These are phyloP conservation scores for Cryptococcus sp. DNA, from an alignment of 1,284 basidiomycete genomes.

Conservation along the genomic window DNA sequence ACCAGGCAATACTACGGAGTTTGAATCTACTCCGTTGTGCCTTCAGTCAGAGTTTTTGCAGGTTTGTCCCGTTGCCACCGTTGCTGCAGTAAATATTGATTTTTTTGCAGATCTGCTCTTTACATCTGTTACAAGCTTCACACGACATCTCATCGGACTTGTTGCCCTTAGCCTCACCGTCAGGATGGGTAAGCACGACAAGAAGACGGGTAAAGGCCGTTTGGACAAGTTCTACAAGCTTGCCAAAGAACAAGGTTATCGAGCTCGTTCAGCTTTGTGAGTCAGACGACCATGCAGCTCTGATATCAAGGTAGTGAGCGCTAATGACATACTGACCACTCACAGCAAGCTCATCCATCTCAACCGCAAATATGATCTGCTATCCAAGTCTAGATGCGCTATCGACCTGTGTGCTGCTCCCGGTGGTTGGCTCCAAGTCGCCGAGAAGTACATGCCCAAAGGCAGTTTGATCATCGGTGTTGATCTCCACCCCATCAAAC, in stretches of 20 bases:
- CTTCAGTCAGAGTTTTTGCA: constrained; percentile 3
- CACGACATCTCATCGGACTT: neutral
- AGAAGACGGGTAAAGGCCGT: constrained; percentile 73
- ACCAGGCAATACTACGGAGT: too few relatives aligned
- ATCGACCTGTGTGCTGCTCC: constrained; percentile 99
- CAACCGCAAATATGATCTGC: constrained; percentile 95
- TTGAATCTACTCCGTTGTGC: neutral
- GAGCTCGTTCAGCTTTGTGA: constrained; percentile 94
- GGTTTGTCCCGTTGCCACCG: neutral
- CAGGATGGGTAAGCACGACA: constrained; percentile 56
- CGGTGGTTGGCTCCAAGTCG: constrained; percentile 98
- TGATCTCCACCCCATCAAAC: constrained; percentile 94
- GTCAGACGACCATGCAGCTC: constrained; percentile 14
- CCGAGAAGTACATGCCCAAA: constrained; percentile 95
- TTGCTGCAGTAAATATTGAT: neutral
- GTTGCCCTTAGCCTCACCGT: neutral
- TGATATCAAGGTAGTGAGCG: neutral
- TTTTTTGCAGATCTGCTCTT: neutral
- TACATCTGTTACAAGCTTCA: neutral
- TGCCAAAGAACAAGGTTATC: constrained; percentile 90
- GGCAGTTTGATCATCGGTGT: constrained; percentile 96
- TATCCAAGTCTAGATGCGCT: constrained; percentile 87
- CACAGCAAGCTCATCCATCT: constrained; percentile 90
- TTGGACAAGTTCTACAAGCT: constrained; percentile 90
- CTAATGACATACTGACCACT: neutral